A percentile compares a stretch with the other conserved stretches of the same genome.
These are phyloP conservation scores for Botryotinia narcissicola DNA, from an alignment of 2,329 filamentous ascomycete species.

Conservation along the genomic window DNA sequence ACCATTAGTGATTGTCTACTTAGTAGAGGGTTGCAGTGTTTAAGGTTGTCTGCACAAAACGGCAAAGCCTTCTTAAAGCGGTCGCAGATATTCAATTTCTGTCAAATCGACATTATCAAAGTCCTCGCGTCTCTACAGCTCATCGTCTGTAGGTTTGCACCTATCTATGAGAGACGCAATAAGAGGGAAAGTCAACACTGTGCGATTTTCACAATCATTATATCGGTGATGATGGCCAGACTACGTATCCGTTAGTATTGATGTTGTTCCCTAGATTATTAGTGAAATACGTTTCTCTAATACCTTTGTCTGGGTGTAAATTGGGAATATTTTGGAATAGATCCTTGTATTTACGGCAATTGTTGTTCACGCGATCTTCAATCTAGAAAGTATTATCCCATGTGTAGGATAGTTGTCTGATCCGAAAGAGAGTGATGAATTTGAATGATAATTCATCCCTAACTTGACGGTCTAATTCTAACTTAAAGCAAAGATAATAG, in stretches of 20 bases:
- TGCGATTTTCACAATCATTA: rapidly evolving
- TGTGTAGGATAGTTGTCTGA: not conserved
- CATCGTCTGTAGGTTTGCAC: not conserved
- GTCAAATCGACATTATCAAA: not conserved
- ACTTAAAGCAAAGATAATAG: too few species aligned
- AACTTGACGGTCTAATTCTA: too few species aligned
- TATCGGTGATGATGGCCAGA: not conserved
- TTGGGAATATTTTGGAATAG: not conserved
- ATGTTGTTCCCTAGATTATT: not conserved
- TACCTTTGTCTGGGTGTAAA: not conserved
- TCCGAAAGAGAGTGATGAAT: not conserved
- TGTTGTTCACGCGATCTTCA: not conserved
- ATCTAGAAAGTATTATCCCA: not conserved
- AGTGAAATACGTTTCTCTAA: not conserved
- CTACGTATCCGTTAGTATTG: not conserved
- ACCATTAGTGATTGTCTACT: not conserved
- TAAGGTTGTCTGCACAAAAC: not conserved
- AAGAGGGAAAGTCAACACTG: not conserved
- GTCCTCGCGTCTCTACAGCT: not conserved
- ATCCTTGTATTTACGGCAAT: not conserved
- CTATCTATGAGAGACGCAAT: not conserved
- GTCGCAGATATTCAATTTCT: not conserved
- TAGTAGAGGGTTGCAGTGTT: not conserved
- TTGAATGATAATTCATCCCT: not conserved
- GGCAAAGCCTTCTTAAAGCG: not conserved